Base-by-base conservation (phyloP, 2,329 filamentous ascomycete genomes). In the Aciculosporium take region DNA sequence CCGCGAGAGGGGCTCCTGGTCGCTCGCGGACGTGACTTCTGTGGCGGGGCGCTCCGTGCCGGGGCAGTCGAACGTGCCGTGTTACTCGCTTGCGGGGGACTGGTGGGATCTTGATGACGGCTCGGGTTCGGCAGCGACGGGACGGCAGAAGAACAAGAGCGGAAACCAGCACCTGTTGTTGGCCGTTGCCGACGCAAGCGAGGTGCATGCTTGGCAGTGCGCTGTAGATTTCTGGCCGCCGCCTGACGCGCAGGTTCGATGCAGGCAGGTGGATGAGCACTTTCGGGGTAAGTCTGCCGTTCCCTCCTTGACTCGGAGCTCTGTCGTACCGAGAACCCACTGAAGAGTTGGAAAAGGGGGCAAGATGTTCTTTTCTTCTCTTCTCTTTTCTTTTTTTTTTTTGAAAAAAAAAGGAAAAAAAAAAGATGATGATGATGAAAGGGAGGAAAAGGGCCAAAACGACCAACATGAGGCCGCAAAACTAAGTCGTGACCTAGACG, bases 181-280 rank as follows among this genome's bases (percentile, higher is more conserved):
- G 28, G 48, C 47, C 1, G 37, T 51, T 4, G 36, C 49, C 24
- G 46, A 44, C 5, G 38, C 45, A 2, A 39, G 44, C 21, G 45
- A 45, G 5, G 25, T 51, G 8, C 24, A 39, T 9, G 42, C 49
- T 1, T 53, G 47, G 47, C 45, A 51, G 20, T 53, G 51, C 37
- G 39, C 44, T 1, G 12, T 48, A 2, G 46, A 48, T 37, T 41
- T 41, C 23, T 48, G 41, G 36, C 37, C 43, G 12, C 46, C 46
- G 15, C 39, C 42, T 1, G 42, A 38, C 15, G 32, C 40, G 8
- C 44, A 48, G 7, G 23, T 43, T 4, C 41, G 40, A 23, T 54
- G 51, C 32, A 33, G 41, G 5, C 35, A 43, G 39, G 24, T 41
- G 10, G 46, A 44, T 8, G 40, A 39, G 1, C 40, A 37, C 5